Percentiles rank a stretch among this genome's conserved stretches.
phyloP scores from a whole-genome alignment of 179 eudicot species.

The Beta macrorhiza region DNA sequence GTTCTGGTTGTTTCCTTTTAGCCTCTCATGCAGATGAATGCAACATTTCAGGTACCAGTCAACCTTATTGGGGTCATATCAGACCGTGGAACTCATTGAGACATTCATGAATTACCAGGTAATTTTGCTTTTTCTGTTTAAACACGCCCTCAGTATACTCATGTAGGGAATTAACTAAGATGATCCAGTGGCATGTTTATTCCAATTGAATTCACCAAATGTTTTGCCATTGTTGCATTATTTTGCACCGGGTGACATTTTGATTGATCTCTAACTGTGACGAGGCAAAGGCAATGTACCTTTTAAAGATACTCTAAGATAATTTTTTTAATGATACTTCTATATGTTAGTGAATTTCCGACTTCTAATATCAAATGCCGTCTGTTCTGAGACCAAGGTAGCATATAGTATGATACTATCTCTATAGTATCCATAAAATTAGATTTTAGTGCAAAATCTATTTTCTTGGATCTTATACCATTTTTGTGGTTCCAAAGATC shows the following conservation, averaged over 20 bases:
- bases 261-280: background rate
- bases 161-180: background rate
- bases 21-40: background rate
- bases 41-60: constrained; percentile 81
- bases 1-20: background rate
- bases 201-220: background rate
- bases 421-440: no score
- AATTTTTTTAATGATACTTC: no score
- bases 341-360: no score
- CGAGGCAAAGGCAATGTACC: no score
- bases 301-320: no score
- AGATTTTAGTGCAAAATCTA: no score
- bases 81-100: constrained; percentile 89
- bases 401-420: no score
- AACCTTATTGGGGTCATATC: constrained; percentile 79
- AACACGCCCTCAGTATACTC: background rate
- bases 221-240: background rate
- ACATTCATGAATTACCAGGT: constrained; percentile 99
- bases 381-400: no score
- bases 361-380: no score
- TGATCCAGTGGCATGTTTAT: background rate
- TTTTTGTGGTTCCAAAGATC: background rate
- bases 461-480: no score
- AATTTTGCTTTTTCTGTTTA: background rate
- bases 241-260: background rate